Percentiles rank a stretch among this genome's conserved stretches.
Conservation (phyloP, 2,329 filamentous ascomycete genomes). For the Curvularia spicifera region DNA sequence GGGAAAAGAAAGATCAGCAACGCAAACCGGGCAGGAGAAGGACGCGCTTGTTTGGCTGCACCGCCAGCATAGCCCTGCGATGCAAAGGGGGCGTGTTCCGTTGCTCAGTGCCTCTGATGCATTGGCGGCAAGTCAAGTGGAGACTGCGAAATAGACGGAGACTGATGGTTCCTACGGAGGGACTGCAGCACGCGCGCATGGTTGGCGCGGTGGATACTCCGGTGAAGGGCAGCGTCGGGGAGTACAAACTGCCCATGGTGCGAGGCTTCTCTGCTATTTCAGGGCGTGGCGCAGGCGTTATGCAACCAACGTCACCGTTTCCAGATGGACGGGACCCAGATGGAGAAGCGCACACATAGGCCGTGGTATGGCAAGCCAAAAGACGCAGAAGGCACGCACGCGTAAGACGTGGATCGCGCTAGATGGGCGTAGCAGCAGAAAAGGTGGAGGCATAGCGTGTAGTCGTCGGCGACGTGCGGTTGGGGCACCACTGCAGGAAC, state of each 20-base stretch:
- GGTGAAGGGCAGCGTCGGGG: slow-evolving; percentile 16
- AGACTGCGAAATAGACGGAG: slow-evolving; percentile 1
- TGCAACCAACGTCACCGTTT: slow-evolving; percentile 11
- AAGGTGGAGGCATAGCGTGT: slow-evolving; percentile 22
- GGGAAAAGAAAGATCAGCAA: slow-evolving; percentile 2
- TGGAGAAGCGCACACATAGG: neutral
- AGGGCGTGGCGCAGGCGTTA: slow-evolving; percentile 9
- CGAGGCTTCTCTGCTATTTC: slow-evolving; percentile 1
- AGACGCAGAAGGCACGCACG: slow-evolving; percentile 6
- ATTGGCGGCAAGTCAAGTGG: slow-evolving; percentile 9
- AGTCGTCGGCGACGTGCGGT: slow-evolving; percentile 22
- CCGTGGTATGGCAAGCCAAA: neutral
- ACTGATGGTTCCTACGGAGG: slow-evolving; percentile 4
- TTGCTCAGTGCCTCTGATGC: neutral
- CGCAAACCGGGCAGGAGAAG: neutral
- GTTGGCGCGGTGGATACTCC: slow-evolving; percentile 17
- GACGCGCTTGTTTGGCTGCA: neutral
- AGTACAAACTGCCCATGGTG: slow-evolving; percentile 3
- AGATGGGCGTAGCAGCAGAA: slow-evolving; percentile 4
- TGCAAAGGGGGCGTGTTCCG: neutral
- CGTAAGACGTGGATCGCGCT: slow-evolving; percentile 24
- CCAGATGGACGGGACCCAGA: neutral
- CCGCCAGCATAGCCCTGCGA: slow-evolving; percentile 4
- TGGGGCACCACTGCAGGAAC: slow-evolving; percentile 26
- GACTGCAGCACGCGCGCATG: slow-evolving; percentile 17